Percentiles rank a stretch among this genome's conserved stretches.
These are phyloP conservation scores for Neltuma alba DNA, from an alignment of 306 rosid species.

Conservation along the genomic window DNA sequence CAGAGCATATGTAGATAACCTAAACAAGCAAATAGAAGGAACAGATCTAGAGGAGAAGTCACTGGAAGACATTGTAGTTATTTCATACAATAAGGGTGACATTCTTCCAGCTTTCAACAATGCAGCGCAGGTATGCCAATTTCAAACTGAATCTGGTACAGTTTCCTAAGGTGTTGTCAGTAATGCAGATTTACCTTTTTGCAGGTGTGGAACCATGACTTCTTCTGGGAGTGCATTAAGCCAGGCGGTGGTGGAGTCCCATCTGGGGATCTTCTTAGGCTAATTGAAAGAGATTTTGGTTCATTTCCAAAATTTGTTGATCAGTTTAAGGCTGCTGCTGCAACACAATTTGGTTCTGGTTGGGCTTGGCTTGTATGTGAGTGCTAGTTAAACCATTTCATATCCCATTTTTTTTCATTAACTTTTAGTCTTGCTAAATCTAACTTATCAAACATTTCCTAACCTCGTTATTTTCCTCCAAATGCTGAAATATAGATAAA, in stretches of 20 bases:
- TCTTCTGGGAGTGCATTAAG: conserved; percentile 95
- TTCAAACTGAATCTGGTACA: neutral
- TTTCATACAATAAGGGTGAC: conserved; percentile 76
- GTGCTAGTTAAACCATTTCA: conserved; percentile 31
- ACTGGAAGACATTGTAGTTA: conserved; percentile 59
- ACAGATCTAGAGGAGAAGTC: conserved; percentile 68
- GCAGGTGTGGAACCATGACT: conserved; percentile 92
- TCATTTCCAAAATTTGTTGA: conserved; percentile 68
- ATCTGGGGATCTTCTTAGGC: conserved; percentile 76
- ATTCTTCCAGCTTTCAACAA: conserved; percentile 83
- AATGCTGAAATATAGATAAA: conserved; percentile 52
- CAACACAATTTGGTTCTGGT: conserved; percentile 95
- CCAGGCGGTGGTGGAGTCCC: conserved; percentile 90
- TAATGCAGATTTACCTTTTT: conserved; percentile 24
- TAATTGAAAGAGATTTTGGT: conserved; percentile 86
- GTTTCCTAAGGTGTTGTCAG: neutral
- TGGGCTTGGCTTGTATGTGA: conserved; percentile 98
- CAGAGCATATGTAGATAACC: conserved; percentile 77
- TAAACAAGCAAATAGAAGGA: conserved; percentile 81
- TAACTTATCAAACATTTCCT: neutral
- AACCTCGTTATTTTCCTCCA: neutral
- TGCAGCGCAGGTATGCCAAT: conserved; percentile 73
- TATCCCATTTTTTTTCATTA: conserved; percentile 26
- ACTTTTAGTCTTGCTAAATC: conserved; percentile 4
- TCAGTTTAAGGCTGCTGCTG: conserved; percentile 68